Conservation (phyloP, 768 basidiomycete species). For the Mycena indigotica region DNA sequence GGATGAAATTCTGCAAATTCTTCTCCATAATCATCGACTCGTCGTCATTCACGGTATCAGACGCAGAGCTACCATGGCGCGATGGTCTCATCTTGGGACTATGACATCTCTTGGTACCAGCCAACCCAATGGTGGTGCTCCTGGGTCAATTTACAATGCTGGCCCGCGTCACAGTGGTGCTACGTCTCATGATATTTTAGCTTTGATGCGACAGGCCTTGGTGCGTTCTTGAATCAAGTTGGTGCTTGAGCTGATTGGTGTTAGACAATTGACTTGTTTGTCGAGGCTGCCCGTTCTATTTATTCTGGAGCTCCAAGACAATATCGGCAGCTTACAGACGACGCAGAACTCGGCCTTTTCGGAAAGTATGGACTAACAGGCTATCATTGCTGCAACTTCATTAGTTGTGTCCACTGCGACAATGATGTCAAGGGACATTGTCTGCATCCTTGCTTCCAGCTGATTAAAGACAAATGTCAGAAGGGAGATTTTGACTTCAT, state of each 20-base stretch:
- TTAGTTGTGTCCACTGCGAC: not conserved
- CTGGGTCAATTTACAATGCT: not conserved
- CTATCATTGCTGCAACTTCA: not conserved
- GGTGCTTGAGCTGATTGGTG: not conserved
- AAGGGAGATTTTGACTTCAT: not conserved
- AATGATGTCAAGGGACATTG: not conserved
- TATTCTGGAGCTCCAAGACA: not conserved
- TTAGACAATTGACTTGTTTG: not conserved
- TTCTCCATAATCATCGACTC: not conserved
- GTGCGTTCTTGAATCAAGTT: not conserved
- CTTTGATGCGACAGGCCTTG: not conserved
- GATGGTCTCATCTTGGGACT: not conserved
- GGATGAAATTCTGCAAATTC: no score
- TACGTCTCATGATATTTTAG: not conserved
- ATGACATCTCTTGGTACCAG: not conserved
- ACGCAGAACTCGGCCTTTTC: not conserved
- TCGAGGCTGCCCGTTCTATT: not conserved
- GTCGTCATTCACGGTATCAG: not conserved
- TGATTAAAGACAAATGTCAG: not conserved
- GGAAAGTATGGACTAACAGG: not conserved
- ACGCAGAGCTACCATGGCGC: not conserved
- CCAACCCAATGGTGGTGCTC: not conserved
- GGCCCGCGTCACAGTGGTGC: not conserved
- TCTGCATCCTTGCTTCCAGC: conserved; percentile 1
- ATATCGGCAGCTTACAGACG: not conserved